Evolutionary conservation across 257 asterid species (phyloP), one percentile per base, ranked within the genome.

Genomic region (Primulina huaijiensis): DNA sequence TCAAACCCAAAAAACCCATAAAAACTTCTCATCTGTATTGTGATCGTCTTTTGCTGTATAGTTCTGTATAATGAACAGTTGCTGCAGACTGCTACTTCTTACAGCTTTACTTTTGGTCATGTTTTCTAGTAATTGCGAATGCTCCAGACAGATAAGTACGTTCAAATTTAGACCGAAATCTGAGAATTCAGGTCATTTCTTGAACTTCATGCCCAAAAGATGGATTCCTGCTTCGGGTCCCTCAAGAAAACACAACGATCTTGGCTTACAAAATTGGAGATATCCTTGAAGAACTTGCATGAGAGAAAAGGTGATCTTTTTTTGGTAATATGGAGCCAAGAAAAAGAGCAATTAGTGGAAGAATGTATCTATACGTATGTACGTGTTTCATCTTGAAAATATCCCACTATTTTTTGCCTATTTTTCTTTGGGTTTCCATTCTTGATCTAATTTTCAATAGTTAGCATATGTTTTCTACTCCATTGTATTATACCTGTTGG

Each of bases 201-300:
- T 78, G 74, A 85, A 85, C 70, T 77, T 77, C 75, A 70, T 85
- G 83, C 91, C 93, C 25, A 89, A 85, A 31, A 82, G 96, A 68
- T 71, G 81, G 72, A 76, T 89, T 21, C 96, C 96, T 0, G 80
- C 83, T 21, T 89, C 96, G 0, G 93, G 82, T 31, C 96, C 96
- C 0, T 89, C 93, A 2, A 82, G 91, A 74, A 89, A 85, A 59
- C 96, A 89, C 82, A 85, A 89, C 33, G 86, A 82, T 57, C 85
- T 89, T 25, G 96, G 93, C 71, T 77, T 89, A 2, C 89, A 83
- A 68, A 80, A 37, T 34, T 80, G 85, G 86, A 82, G 83, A 77
- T 71, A 37, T 21, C 95, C 95, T 27, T 87, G 80, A 67, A 35
- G 35, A 23, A 68, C 16, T 16, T 17, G 21, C 57, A 50, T 17